phyloP scores from a whole-genome alignment of 2,329 filamentous ascomycete species.

The Fusarium sp. region DNA sequence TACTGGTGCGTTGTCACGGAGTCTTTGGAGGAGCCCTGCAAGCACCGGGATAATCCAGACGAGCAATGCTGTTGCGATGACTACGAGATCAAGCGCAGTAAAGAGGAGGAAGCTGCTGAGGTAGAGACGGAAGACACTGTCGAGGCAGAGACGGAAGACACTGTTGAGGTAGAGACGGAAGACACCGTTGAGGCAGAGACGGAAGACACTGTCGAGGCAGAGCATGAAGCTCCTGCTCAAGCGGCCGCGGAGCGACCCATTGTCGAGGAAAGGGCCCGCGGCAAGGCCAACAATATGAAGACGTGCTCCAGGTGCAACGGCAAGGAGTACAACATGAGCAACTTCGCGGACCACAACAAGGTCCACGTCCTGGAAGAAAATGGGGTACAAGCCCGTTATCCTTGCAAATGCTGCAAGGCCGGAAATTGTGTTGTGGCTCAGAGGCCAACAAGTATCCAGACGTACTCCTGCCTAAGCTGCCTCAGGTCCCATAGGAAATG shows the following conservation, averaged over 20 bases:
- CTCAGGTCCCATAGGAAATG: neutral
- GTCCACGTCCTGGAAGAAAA: neutral
- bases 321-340: neutral
- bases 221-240: neutral
- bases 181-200: too few relatives aligned
- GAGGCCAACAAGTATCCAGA: neutral
- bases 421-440: neutral
- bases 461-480: neutral
- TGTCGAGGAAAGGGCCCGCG: neutral
- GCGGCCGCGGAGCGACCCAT: neutral
- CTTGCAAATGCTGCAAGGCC: neutral
- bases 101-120: neutral
- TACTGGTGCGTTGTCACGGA: neutral
- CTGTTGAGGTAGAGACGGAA: neutral
- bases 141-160: neutral
- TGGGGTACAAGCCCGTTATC: neutral
- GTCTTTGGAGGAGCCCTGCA: too few relatives aligned
- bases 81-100: neutral
- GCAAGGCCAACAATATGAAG: neutral
- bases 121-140: rapidly evolving
- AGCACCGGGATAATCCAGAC: too few relatives aligned
- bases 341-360: neutral
- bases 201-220: rapidly evolving
- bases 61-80: neutral
- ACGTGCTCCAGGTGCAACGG: neutral